Base-by-base conservation (phyloP, 2,329 filamentous ascomycete genomes). In the Aspergillus hortae region DNA sequence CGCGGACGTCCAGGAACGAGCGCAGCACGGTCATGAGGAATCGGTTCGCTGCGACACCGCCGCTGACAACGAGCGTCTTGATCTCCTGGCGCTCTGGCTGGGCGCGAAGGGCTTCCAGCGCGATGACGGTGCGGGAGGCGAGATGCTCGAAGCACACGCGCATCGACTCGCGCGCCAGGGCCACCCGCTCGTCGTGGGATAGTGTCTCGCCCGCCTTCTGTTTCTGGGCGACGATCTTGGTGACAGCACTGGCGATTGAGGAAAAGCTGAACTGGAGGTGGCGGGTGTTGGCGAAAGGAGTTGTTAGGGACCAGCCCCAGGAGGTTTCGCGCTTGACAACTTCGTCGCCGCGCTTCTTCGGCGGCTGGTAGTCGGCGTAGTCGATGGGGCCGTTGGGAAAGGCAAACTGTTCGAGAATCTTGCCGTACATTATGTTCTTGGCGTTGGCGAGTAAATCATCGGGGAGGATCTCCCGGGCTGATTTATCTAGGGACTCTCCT, bases 401-500 rank as follows among this genome's bases (percentile, higher is more conserved):
- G 12, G 89, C 89, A 69, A 92, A 96, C 4, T 77, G 61, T 66
- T 97, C 92, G 15, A 99, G 81, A 15, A 87, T 71, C 25, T 84
- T 84, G 3, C 87, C 94, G 73, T 95, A 97, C 79, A 90, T 90
- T 48, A 89, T 86, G 60, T 82, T 81, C 40, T 76, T 77, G 35
- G 78, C 77, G 1, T 68, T 67, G 15, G 78, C 72, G 19, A 92
- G 69, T 3, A 85, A 57, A 0, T 77, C 69, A 0, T 72, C 23
- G 0, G 92, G 92, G 0, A 97, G 72, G 52, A 96, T 83, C 14
- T 80, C 77, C 44, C 94, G 84, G 6, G 90, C 91, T 52, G 85
- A 81, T 72, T 97, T 96, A 76, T 99, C 94, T 32, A 99, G 77
- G 62, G 89, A 84, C 71, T 96, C 90, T 45, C 94, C 94, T 53